A percentile compares a stretch with the other conserved stretches of the same genome.
These are phyloP conservation scores for Butyriboletus loyo DNA, from an alignment of 768 basidiomycete species.

Conservation along the genomic window DNA sequence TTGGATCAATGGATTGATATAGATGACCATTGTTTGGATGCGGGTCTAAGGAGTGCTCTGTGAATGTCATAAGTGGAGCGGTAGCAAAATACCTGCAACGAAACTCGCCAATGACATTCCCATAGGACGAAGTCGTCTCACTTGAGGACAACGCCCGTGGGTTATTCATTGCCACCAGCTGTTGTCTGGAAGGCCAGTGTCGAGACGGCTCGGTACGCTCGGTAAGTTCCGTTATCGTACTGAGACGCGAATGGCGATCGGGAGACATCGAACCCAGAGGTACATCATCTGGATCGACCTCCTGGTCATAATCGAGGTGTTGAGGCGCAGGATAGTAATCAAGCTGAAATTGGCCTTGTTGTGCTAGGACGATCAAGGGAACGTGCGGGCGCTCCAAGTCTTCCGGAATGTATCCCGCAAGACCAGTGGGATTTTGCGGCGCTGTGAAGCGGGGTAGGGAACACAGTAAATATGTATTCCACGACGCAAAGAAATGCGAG, in stretches of 20 bases:
- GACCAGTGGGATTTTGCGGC: conserved; percentile 16
- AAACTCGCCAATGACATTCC: conserved; percentile 54
- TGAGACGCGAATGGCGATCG: conserved; percentile 40
- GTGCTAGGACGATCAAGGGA: conserved; percentile 59
- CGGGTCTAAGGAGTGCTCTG: conserved; percentile 17
- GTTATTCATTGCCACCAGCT: conserved; percentile 37
- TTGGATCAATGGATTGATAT: conserved; percentile 43
- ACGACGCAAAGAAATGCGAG: conserved; percentile 15
- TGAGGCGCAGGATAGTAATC: conserved; percentile 27
- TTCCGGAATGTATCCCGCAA: conserved; percentile 22
- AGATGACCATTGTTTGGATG: conserved; percentile 5
- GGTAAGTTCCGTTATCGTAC: conserved; percentile 65
- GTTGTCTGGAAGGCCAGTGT: conserved; percentile 43
- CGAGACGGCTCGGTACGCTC: conserved; percentile 61
- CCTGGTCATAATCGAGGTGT: conserved; percentile 22
- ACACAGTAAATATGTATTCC: conserved; percentile 20
- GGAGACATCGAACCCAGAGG: conserved; percentile 35
- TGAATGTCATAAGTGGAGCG: conserved; percentile 3
- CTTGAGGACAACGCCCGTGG: conserved; percentile 37
- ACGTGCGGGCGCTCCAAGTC: conserved; percentile 44
- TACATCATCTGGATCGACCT: conserved; percentile 24
- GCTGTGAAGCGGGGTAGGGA: conserved; percentile 19
- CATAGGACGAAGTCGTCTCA: conserved; percentile 56
- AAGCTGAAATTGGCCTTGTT: conserved; percentile 44
- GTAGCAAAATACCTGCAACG: neutral